Evolutionary conservation across 2,329 filamentous ascomycete species (phyloP).

Genomic region (Rutstroemia sp.): DNA sequence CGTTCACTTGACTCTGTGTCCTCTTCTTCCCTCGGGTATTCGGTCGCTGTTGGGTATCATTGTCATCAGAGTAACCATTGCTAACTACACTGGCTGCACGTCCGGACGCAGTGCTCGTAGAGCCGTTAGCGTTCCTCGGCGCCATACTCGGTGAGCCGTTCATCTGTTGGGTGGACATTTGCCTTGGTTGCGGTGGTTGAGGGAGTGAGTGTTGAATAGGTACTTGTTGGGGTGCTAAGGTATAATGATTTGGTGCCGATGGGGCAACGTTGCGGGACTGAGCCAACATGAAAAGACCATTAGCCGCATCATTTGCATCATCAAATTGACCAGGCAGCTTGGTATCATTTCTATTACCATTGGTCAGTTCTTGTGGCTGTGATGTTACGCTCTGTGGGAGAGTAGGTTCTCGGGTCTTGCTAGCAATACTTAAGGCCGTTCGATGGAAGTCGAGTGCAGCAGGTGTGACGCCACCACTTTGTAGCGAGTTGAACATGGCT

Average conservation of each 20-base stretch:
- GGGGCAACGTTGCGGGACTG: conserved; percentile 52
- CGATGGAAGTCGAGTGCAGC: conserved; percentile 91
- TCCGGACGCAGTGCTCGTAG: conserved; percentile 34
- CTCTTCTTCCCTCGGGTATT: conserved; percentile 62
- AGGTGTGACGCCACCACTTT: conserved; percentile 78
- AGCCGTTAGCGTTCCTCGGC: conserved; percentile 19
- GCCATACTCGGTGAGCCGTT: background rate
- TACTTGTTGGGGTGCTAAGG: conserved; percentile 1
- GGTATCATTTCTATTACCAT: conserved; percentile 11
- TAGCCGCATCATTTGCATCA: conserved; percentile 87
- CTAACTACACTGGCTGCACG: conserved; percentile 59
- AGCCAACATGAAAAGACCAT: conserved; percentile 86
- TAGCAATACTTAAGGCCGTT: conserved; percentile 76
- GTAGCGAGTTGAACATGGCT: conserved; percentile 70
- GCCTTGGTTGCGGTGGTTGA: background rate
- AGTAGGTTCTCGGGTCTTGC: conserved; percentile 49
- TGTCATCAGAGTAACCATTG: conserved; percentile 46
- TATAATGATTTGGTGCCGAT: conserved; percentile 30
- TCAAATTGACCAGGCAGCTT: conserved; percentile 56
- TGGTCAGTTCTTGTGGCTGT: conserved; percentile 42
- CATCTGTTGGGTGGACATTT: background rate
- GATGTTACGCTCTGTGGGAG: conserved; percentile 34
- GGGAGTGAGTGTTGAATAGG: background rate
- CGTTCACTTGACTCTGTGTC: conserved; percentile 66
- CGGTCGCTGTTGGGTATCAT: conserved; percentile 56